Evolutionary conservation across 2,329 filamentous ascomycete genomes (phyloP).

Genomic region (Phyllosticta citribraziliensis): DNA sequence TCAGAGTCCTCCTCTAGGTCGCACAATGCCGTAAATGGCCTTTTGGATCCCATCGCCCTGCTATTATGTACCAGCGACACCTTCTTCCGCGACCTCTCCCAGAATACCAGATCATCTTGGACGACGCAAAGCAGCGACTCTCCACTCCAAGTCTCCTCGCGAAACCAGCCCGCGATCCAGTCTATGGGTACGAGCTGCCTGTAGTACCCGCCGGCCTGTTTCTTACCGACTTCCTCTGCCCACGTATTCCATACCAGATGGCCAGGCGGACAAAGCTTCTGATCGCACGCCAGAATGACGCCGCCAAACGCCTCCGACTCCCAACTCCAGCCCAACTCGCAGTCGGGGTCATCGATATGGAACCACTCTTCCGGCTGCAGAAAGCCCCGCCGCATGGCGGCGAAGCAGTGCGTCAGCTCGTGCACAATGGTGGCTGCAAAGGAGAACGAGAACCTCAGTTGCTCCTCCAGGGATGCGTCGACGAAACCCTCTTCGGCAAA

Average conservation of each 20-base stretch:
- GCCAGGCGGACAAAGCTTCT: conserved; percentile 9
- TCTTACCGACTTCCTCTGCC: conserved; percentile 13
- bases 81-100: background rate
- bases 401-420: conserved; percentile 26
- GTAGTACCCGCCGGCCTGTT: conserved; percentile 19
- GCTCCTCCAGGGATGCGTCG: background rate
- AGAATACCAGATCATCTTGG: background rate
- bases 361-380: conserved; percentile 19
- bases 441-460: conserved; percentile 26
- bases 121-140: conserved; percentile 17
- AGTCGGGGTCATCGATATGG: conserved; percentile 16
- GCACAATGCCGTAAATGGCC: background rate
- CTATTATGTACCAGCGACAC: background rate
- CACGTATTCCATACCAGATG: conserved; percentile 23
- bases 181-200: conserved; percentile 23
- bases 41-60: background rate
- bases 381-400: conserved; percentile 22
- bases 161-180: conserved; percentile 28
- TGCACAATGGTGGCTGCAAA: conserved; percentile 23
- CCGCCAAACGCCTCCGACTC: conserved; percentile 27
- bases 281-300: conserved; percentile 23
- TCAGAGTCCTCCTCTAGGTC: background rate
- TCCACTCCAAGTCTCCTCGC: conserved; percentile 20
- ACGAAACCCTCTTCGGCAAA: background rate
- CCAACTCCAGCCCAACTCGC: conserved; percentile 27